These are phyloP conservation scores for Cytospora piceicola DNA, from an alignment of 2,329 filamentous ascomycete species.

Conservation along the genomic window DNA sequence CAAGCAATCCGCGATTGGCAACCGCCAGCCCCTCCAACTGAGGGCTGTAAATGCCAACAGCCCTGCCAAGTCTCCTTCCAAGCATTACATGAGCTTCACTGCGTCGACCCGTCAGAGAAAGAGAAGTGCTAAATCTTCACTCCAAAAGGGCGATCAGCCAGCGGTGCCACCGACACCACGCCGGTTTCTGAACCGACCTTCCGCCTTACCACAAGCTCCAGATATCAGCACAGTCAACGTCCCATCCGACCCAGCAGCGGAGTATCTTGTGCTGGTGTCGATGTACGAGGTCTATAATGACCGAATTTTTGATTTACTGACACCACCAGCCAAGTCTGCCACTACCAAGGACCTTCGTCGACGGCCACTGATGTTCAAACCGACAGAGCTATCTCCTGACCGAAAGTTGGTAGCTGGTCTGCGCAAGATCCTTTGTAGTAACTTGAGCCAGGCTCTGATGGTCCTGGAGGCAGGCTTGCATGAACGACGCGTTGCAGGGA, in stretches of 20 bases:
- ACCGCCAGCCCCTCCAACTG: slow-evolving; percentile 18
- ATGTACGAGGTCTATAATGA: slow-evolving; percentile 99
- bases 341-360: slow-evolving; percentile 72
- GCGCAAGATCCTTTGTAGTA: slow-evolving; percentile 85
- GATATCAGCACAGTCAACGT: slow-evolving; percentile 73
- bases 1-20: slow-evolving; percentile 5
- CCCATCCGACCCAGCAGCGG: slow-evolving; percentile 67
- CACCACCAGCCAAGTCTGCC: slow-evolving; percentile 61
- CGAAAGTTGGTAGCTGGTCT: slow-evolving; percentile 94
- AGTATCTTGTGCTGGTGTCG: slow-evolving; percentile 87
- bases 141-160: slow-evolving; percentile 53
- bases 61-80: slow-evolving; percentile 38
- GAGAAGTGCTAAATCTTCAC: slow-evolving; percentile 48
- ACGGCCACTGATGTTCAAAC: slow-evolving; percentile 88
- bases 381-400: slow-evolving; percentile 83
- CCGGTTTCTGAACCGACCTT: slow-evolving; percentile 69
- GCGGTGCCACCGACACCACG: slow-evolving; percentile 60
- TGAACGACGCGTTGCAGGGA: slow-evolving; percentile 85
- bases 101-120: slow-evolving; percentile 51
- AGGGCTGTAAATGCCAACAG: slow-evolving; percentile 17
- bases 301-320: slow-evolving; percentile 91
- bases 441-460: slow-evolving; percentile 80
- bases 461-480: slow-evolving; percentile 88
- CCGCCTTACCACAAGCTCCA: slow-evolving; percentile 73
- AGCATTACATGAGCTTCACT: slow-evolving; percentile 51